Evolutionary conservation across 1,284 basidiomycete genomes (phyloP).

Genomic region (Pyrrhoderma noxium): DNA sequence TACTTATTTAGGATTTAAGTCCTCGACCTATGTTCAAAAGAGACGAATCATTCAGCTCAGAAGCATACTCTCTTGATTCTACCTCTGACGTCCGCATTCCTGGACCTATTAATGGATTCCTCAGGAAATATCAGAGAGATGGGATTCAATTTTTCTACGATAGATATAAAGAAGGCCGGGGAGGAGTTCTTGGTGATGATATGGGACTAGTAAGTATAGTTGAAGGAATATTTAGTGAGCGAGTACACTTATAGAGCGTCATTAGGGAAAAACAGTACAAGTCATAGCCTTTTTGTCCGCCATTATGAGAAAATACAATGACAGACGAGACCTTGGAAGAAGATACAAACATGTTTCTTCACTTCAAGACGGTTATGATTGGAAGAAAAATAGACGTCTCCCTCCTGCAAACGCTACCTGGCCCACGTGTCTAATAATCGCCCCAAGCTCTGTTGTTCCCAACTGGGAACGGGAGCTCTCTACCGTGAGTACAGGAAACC

Average conservation of each 20-base stretch:
- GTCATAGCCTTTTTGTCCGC: constrained; percentile 81
- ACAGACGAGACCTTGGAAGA: constrained; percentile 51
- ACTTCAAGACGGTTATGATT: constrained; percentile 54
- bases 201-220: constrained; percentile 71
- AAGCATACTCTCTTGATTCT: constrained; percentile 42
- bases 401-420: constrained; percentile 62
- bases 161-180: constrained; percentile 52
- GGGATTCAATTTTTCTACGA: constrained; percentile 73
- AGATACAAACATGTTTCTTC: constrained; percentile 53
- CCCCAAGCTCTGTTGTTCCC: constrained; percentile 66
- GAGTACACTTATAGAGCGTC: not conserved
- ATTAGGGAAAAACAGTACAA: constrained; percentile 77
- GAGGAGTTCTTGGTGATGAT: constrained; percentile 80
- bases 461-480: constrained; percentile 82
- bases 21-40: constrained; percentile 51
- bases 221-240: not conserved
- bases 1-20: constrained; percentile 27
- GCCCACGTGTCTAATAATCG: constrained; percentile 79
- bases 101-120: constrained; percentile 65
- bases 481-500: constrained; percentile 39
- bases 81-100: constrained; percentile 51
- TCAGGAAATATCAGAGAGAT: constrained; percentile 80
- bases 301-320: constrained; percentile 73
- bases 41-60: constrained; percentile 35
- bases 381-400: constrained; percentile 43